Base-by-base conservation (phyloP, 2,329 filamentous ascomycete genomes). In the Metarhizium brunneum region DNA sequence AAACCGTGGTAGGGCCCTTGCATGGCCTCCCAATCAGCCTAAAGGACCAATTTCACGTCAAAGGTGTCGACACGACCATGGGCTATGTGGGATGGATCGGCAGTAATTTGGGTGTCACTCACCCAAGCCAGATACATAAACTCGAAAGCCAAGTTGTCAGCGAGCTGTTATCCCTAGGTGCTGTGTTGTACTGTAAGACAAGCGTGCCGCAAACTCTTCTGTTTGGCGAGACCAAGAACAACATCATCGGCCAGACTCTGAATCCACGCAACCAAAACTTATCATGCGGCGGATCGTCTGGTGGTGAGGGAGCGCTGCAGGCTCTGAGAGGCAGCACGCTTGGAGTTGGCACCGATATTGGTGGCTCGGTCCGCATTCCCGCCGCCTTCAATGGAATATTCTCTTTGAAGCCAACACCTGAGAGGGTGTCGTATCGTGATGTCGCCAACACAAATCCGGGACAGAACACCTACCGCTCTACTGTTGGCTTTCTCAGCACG, bases 271-370 rank as follows among this genome's bases (percentile, higher is more conserved):
- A 86, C 57, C 74, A 80, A 1, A 70, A 75, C 20, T 72, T 84
- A 35, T 83, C 80, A 0, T 76, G 82, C 0, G 86, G 86, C 6
- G 86, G 86, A 3, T 82, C 78, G 7, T 82, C 80, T 0, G 86
- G 86, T 10, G 86, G 86, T 0, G 72, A 75, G 55, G 68, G 65
- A 1, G 72, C 74, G 0, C 59, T 76, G 1, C 47, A 76, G 1
- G 72, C 70, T 1, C 64, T 74, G 36, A 64, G 73, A 3, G 74
- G 74, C n/a, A 73, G 71, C 29, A 57, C 72, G 2, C 45, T 76
- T 2, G 69, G 73, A 0, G 61, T 76, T 40, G 74, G 74, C 4
- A 69, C 71, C 35, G 73, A 76, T 48, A 73, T 76, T 36, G 73
- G 69, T 1, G 72, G 73, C 11, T 73, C 71, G 45, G 66, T 73